Evolutionary conservation across 2,329 filamentous ascomycete genomes (phyloP).

Genomic region (Pseudogymnoascus sp.): DNA sequence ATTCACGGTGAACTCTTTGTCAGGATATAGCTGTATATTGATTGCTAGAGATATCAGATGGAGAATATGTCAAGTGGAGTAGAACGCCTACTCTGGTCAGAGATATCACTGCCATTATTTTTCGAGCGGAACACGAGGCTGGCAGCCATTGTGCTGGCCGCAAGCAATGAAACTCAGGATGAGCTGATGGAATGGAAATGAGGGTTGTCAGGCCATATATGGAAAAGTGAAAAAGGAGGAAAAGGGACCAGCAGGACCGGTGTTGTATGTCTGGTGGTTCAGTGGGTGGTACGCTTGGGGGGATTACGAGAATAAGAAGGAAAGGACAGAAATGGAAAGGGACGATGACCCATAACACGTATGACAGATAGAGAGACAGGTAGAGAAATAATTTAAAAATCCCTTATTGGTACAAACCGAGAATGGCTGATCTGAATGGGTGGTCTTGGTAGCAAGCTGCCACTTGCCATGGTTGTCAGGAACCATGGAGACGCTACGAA

Average conservation of each 20-base stretch:
- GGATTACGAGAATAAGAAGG: neutral
- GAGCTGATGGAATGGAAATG: neutral
- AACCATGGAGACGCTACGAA: neutral
- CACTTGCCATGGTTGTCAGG: neutral
- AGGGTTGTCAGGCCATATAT: neutral
- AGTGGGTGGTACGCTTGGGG: neutral
- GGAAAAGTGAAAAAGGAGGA: neutral
- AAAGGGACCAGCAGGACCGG: neutral
- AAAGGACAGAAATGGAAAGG: neutral
- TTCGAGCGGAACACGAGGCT: neutral
- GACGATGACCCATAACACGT: neutral
- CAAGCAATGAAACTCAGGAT: neutral
- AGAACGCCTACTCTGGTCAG: neutral
- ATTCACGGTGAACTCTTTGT: neutral
- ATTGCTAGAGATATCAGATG: neutral
- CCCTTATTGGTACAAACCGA: neutral
- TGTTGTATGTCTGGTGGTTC: neutral
- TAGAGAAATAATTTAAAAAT: neutral
- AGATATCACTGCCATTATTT: neutral
- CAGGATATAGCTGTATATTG: neutral
- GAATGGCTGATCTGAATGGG: neutral
- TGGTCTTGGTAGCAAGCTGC: neutral
- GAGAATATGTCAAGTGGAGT: neutral
- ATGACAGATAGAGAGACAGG: neutral
- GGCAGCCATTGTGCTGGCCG: neutral